Base-by-base conservation (phyloP, 441 rosid genomes). In the Brassica balearica region DNA sequence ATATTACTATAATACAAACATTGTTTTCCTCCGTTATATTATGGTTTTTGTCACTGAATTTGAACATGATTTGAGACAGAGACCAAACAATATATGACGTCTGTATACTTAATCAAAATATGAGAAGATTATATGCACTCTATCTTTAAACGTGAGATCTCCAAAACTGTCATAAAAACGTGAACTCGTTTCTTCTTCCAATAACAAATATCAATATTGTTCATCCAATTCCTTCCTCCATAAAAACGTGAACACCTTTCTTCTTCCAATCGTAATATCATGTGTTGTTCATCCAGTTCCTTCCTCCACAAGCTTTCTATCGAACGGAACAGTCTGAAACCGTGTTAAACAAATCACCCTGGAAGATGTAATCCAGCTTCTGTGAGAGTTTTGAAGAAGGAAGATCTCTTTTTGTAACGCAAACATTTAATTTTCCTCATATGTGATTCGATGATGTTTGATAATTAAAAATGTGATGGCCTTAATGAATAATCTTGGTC, bases 151-250 rank as follows among this genome's bases (percentile, higher is more conserved):
- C 60, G 60, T 55, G 60, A 55, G 23, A 55, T 55, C 23, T 17
- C 60, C 60, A 55, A 55, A 55, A 55, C 60, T 55, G 23, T 55
- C 60, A 55, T 53, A 55, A 55, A 51, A 55, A 55, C 60, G 60
- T 55, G 60, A 55, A 7, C 60, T 55, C 60, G 1, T 55, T 55
- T 55, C 60, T 55, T 55, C 60, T 55, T 55, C 60, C 9, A 51
- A 14, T 51, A 0, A 15, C 55, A 0, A 14, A 51, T 51, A 51
- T 51, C 19, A 51, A 51, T 51, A 14, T 51, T 51, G 20, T 51
- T 5, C 8, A 14, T 51, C 19, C 20, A 51, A 51, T 51, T 51
- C 19, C 8, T 51, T 51, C 58, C 20, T 15, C 20, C 58, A 51
- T 51, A 51, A 51, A 51, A 51, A 51, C 58, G 58, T 51, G 20